Evolutionary conservation across 129 eudicot genomes (phyloP), one percentile per base, ranked within the genome.

Genomic region (Lactuca saligna): DNA sequence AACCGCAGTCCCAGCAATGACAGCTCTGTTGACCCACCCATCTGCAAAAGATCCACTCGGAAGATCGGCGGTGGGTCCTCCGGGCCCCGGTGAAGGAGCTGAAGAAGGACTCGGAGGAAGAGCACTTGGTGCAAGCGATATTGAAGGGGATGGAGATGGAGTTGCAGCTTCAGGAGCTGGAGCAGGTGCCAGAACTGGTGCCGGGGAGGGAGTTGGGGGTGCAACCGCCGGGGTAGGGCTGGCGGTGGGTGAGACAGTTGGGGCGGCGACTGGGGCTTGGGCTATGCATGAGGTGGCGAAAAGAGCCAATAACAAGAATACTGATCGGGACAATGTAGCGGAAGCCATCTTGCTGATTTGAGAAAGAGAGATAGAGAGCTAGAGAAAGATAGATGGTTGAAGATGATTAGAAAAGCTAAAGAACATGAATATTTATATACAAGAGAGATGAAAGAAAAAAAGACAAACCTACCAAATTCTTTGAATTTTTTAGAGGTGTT

Each of bases 261-360:
- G 88, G 56, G 92, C 11, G 0, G 82, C 80, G 33, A 77, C 44
- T 0, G 92, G 92, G 6, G 92, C 75, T 80, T 86, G 92, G 8
- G 88, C 92, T 42, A 78, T 57, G 71, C 86, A 80, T 29, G 92
- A 71, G 61, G 88, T 73, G 58, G 83, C 88, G 4, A 86, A 41
- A 10, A 86, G 84, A 39, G 86, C 71, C 20, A 86, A 2, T 12
- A 83, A 29, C 46, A 83, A 38, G 69, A 80, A 51, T n/a, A 82
- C 29, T 25, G 29, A 48, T 69, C 78, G 76, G 38, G 74, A 15
- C 33, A 68, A 51, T 66, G 64, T 50, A 62, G 77, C 12, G 56
- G 68, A 77, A 58, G 69, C 79, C 85, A 81, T 81, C 10, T 50
- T 65, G 7, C 4, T 65, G 29, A 60, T 54, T 17, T 14, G 8